Conservation (phyloP, 1,284 basidiomycete species). For the Rhodotorula sp. region DNA sequence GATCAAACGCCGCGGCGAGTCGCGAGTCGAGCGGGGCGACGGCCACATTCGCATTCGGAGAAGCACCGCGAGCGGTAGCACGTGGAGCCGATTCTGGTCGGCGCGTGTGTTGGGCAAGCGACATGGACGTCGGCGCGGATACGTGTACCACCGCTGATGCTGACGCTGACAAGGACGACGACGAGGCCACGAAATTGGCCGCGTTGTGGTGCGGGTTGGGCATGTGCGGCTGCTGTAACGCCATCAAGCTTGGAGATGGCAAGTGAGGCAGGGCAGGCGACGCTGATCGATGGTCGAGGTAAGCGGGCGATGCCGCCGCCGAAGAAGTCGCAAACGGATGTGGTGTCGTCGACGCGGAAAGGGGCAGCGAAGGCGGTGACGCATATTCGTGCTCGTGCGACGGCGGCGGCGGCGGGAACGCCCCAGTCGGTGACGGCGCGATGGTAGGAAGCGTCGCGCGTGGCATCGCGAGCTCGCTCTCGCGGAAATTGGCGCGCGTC, state of each 20-base stretch:
- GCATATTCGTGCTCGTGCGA: too few relatives aligned
- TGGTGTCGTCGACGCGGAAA: neutral
- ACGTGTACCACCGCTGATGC: neutral
- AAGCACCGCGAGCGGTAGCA: neutral
- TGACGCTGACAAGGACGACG: too few relatives aligned
- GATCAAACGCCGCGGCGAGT: conserved; percentile 11
- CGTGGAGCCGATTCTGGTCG: too few relatives aligned
- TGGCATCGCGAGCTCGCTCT: neutral
- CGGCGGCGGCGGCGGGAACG: too few relatives aligned
- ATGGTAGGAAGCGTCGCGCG: neutral
- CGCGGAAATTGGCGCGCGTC: neutral
- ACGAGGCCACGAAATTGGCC: neutral
- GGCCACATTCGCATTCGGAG: neutral
- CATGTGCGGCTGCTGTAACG: neutral
- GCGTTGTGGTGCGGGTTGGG: neutral
- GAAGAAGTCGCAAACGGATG: neutral
- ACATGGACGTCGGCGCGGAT: neutral
- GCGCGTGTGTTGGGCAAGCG: neutral
- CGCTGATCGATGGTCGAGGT: neutral
- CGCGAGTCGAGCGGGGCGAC: neutral
- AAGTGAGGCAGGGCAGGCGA: neutral
- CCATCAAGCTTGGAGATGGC: neutral
- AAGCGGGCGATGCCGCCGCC: neutral
- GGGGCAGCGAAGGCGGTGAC: neutral
- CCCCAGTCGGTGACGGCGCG: neutral